Evolutionary conservation across 352 stramenopile genomes (phyloP).

Genomic region (Globisporangium mamillatum): DNA sequence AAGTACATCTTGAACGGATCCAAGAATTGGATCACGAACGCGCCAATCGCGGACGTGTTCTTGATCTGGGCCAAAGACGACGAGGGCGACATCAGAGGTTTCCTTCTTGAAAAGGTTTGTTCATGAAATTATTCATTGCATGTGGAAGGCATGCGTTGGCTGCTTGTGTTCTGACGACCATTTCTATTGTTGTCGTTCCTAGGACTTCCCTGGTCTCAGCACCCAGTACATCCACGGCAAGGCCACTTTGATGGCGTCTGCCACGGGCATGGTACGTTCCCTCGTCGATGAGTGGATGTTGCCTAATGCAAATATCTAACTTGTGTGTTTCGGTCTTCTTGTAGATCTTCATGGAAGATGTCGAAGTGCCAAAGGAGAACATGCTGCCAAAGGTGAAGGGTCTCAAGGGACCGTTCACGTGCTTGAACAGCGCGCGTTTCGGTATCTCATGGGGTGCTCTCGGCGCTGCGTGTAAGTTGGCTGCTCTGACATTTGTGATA

Average conservation of each 20-base stretch:
- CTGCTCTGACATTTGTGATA: not conserved
- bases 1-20: constrained; percentile 96
- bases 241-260: constrained; percentile 92
- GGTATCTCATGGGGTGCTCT: constrained; percentile 97
- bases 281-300: not conserved
- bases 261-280: constrained; percentile 88
- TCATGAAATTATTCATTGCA: not conserved
- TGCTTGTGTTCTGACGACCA: not conserved
- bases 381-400: constrained; percentile 90
- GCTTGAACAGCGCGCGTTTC: constrained; percentile 96
- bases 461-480: constrained; percentile 86
- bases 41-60: constrained; percentile 96
- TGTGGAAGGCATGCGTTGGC: not conserved
- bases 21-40: constrained; percentile 97
- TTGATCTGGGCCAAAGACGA: constrained; percentile 97
- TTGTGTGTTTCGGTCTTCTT: not conserved
- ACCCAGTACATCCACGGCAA: constrained; percentile 97
- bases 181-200: not conserved
- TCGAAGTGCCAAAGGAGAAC: constrained; percentile 92
- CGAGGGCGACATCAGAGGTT: constrained; percentile 92
- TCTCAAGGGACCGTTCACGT: constrained; percentile 95
- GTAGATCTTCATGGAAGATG: constrained; percentile 97
- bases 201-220: constrained; percentile 89
- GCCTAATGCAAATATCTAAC: not conserved
- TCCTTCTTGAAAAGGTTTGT: constrained; percentile 91